Evolutionary conservation across 768 basidiomycete species (phyloP).

Genomic region (Cantharellus anzutake): DNA sequence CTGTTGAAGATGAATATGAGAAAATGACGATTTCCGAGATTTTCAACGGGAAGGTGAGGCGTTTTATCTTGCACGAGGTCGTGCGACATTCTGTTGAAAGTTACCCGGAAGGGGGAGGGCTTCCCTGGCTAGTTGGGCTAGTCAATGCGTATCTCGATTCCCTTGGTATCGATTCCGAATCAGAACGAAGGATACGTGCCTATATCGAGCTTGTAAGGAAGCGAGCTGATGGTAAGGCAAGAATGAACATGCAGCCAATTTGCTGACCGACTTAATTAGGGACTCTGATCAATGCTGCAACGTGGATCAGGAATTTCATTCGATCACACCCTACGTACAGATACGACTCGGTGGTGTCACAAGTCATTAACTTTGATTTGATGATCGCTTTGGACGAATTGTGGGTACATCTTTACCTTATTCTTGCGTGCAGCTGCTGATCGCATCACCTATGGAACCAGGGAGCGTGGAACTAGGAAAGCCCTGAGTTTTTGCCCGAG

Average conservation of each 20-base stretch:
- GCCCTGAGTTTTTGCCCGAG: slow-evolving; percentile 6
- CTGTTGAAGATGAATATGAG: slow-evolving; percentile 68
- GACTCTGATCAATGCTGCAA: slow-evolving; percentile 23
- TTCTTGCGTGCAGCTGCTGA: neutral
- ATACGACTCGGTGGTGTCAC: slow-evolving; percentile 76
- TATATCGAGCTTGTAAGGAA: slow-evolving; percentile 66
- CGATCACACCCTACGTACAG: slow-evolving; percentile 81
- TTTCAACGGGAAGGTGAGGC: slow-evolving; percentile 70
- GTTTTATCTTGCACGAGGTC: neutral
- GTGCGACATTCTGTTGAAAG: neutral
- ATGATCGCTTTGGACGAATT: slow-evolving; percentile 79
- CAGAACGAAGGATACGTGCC: slow-evolving; percentile 40
- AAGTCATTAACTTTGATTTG: slow-evolving; percentile 89
- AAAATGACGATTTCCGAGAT: slow-evolving; percentile 88
- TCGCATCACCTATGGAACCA: neutral
- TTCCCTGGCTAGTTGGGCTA: slow-evolving; percentile 67
- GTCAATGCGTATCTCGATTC: slow-evolving; percentile 74
- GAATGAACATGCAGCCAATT: neutral
- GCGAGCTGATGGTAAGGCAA: slow-evolving; percentile 54
- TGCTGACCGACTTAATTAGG: neutral
- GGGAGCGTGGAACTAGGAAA: slow-evolving; percentile 4
- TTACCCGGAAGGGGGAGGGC: slow-evolving; percentile 25
- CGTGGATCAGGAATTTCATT: slow-evolving; percentile 88
- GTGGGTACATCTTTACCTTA: slow-evolving; percentile 28
- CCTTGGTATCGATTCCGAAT: slow-evolving; percentile 49